These are phyloP conservation scores for Monilinia laxa DNA, from an alignment of 2,329 filamentous ascomycete genomes.

Conservation along the genomic window DNA sequence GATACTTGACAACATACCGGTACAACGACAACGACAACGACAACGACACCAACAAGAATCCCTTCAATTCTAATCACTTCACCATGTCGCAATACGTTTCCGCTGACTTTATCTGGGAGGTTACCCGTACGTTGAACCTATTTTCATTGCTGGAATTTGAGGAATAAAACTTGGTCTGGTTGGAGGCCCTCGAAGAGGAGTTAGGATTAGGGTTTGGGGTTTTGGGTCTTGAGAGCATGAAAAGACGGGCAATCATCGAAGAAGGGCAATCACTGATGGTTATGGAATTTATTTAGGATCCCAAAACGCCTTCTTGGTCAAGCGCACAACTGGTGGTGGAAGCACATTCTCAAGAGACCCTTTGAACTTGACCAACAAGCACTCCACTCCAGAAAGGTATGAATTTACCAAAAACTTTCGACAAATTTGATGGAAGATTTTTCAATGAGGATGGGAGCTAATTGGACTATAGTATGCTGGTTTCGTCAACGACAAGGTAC, in stretches of 20 bases:
- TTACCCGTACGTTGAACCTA: constrained; percentile 72
- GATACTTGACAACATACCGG: neutral
- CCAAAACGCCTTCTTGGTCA: constrained; percentile 89
- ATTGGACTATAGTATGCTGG: constrained; percentile 70
- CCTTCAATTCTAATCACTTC: constrained; percentile 20
- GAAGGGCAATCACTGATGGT: constrained; percentile 9
- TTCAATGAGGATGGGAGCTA: constrained; percentile 18
- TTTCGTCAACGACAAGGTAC: constrained; percentile 91
- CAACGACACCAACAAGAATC: constrained; percentile 13
- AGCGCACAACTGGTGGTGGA: constrained; percentile 77
- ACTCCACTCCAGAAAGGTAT: constrained; percentile 89
- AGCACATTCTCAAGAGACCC: constrained; percentile 92
- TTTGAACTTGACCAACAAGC: constrained; percentile 88
- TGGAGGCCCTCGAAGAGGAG: neutral
- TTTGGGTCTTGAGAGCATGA: neutral
- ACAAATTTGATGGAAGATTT: neutral
- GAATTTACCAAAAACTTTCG: constrained; percentile 27
- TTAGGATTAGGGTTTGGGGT: neutral
- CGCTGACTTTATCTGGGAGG: constrained; percentile 90
- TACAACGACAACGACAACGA: constrained; percentile 4
- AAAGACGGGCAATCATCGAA: neutral
- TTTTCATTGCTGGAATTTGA: constrained; percentile 12
- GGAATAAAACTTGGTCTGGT: constrained; percentile 3
- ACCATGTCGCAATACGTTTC: constrained; percentile 67
- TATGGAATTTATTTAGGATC: constrained; percentile 55